Conservation (phyloP, 305 asterid genomes). For the Fraxinus baroniana region DNA sequence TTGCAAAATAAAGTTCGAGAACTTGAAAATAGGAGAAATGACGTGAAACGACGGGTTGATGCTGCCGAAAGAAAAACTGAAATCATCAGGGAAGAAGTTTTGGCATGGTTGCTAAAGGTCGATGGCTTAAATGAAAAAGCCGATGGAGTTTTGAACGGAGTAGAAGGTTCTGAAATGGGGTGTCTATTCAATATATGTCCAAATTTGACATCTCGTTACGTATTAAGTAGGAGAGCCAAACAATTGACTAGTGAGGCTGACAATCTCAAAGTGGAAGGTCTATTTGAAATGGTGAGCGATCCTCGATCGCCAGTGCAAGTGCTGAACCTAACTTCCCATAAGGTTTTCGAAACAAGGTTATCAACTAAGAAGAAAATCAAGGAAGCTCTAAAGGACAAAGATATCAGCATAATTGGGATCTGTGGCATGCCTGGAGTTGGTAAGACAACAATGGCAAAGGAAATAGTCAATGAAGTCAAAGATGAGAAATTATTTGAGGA, state of each 20-base stretch:
- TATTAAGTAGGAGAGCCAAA: conserved; percentile 22
- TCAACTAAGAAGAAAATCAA: no score
- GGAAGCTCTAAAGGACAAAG: no score
- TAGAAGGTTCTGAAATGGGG: neutral
- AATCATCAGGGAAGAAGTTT: neutral
- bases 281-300: no score
- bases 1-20: no score
- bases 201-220: conserved; percentile 12
- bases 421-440: no score
- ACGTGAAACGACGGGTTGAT: neutral
- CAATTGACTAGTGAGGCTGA: neutral
- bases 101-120: conserved; percentile 4
- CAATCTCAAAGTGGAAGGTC: no score
- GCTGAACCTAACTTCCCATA: neutral
- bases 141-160: neutral
- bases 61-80: neutral
- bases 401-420: no score
- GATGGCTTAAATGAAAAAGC: neutral
- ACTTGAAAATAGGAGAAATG: neutral
- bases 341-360: conserved; percentile 14
- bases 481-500: neutral
- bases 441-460: neutral
- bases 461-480: neutral
- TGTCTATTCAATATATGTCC: neutral
- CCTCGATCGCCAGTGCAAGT: no score